phyloP scores from a whole-genome alignment of 139 green algal genomes.

The Asterochloris sp. region DNA sequence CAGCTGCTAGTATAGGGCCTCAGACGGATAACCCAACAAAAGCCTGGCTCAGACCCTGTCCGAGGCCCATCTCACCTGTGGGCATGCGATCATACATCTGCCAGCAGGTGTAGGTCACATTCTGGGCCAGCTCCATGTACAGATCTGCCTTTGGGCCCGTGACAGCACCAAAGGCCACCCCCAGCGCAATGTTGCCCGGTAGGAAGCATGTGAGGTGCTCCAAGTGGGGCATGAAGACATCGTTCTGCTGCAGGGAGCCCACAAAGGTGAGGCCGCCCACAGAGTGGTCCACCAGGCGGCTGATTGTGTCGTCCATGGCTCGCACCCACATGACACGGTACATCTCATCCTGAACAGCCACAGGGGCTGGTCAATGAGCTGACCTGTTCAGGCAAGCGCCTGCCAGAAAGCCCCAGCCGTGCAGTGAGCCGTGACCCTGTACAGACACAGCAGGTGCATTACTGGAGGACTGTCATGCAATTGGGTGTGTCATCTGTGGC shows the following conservation, averaged over 20 bases:
- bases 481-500: too few relatives aligned
- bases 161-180: slow-evolving; percentile 39
- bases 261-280: slow-evolving; percentile 8
- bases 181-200: slow-evolving; percentile 64
- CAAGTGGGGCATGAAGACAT: slow-evolving; percentile 21
- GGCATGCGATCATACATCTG: slow-evolving; percentile 52
- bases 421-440: too few relatives aligned
- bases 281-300: slow-evolving; percentile 1
- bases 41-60: neutral
- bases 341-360: slow-evolving; percentile 28
- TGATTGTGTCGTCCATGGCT: slow-evolving; percentile 36
- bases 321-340: slow-evolving; percentile 34
- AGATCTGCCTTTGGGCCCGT: slow-evolving; percentile 30
- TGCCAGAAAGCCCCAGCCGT: too few relatives aligned
- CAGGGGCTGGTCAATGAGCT: too few relatives aligned
- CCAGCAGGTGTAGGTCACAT: slow-evolving; percentile 52
- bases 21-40: neutral
- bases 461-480: too few relatives aligned
- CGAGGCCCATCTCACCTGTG: neutral
- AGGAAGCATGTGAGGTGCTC: slow-evolving; percentile 79
- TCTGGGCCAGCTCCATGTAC: slow-evolving; percentile 47
- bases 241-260: neutral
- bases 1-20: neutral
- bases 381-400: too few relatives aligned
- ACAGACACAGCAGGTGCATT: too few relatives aligned